Evolutionary conservation across 225 moss, liverwort and hornwort genomes (phyloP).

Genomic region (Antitrichia curtipendula): DNA sequence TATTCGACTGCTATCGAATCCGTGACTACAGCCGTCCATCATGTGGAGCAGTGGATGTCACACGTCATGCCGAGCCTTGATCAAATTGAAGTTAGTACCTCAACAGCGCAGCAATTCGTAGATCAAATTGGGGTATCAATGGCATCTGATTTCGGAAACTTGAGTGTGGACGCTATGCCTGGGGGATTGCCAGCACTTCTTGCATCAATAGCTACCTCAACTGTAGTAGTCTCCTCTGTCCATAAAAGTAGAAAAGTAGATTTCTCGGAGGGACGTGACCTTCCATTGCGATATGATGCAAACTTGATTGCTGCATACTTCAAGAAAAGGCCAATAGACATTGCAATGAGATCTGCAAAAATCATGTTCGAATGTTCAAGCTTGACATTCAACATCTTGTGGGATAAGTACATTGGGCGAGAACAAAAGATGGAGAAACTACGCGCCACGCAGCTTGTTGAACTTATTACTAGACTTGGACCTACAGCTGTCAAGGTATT

Average conservation of each 20-base stretch:
- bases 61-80: slow-evolving; percentile 8
- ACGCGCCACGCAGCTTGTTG: slow-evolving; percentile 79
- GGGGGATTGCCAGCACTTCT: slow-evolving; percentile 32
- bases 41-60: slow-evolving; percentile 12
- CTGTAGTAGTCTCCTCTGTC: slow-evolving; percentile 33
- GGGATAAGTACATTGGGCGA: slow-evolving; percentile 48
- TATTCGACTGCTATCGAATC: slow-evolving; percentile 1
- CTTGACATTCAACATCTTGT: slow-evolving; percentile 59
- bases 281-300: slow-evolving; percentile 78
- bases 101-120: background rate
- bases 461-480: slow-evolving; percentile 75
- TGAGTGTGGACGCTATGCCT: slow-evolving; percentile 11
- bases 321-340: slow-evolving; percentile 51
- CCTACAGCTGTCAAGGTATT: slow-evolving; percentile 86
- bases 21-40: background rate
- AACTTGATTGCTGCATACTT: slow-evolving; percentile 54
- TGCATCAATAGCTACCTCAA: slow-evolving; percentile 42
- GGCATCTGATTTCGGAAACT: background rate
- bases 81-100: background rate
- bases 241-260: background rate
- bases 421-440: slow-evolving; percentile 48
- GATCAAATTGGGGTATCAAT: slow-evolving; percentile 6
- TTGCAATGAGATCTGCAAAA: slow-evolving; percentile 41
- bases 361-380: slow-evolving; percentile 68
- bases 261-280: slow-evolving; percentile 68